Base-by-base conservation (phyloP, 2,329 filamentous ascomycete species). In the Dactylellina parvicollis region DNA sequence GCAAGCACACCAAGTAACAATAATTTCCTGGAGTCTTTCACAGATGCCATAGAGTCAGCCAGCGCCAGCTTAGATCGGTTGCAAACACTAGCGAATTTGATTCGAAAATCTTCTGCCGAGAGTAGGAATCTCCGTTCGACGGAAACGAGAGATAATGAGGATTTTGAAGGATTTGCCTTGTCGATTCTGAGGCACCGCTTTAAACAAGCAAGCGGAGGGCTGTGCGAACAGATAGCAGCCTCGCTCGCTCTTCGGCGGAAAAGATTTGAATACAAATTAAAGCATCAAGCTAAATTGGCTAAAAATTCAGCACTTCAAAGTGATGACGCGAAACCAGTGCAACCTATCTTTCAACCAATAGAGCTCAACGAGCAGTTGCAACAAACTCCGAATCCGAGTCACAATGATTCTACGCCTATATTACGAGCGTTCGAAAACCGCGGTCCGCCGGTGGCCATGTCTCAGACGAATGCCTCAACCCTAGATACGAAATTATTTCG, bases 381-480 rank as follows among this genome's bases (percentile, higher is more conserved):
- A 49, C 30, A 32, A 32, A 12, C 5, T 5, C n/a, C n/a, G n/a
- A n/a, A n/a, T n/a, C n/a, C n/a, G n/a, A n/a, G n/a, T n/a, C n/a
- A n/a, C n/a, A n/a, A n/a, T n/a, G n/a, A n/a, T n/a, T n/a, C n/a
- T n/a, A n/a, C n/a, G n/a, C n/a, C n/a, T n/a, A 34, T 14, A 7
- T 10, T 49, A 4, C 38, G 40, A 14, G 7, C 1, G 7, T 9
- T 10, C 4, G 44, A 49, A 22, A 14, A 34, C 30, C 16, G 9
- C n/a, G 22, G n/a, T 50, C 16, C 28, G 40, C 42, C 20, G 9
- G 20, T 14, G 12, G 18, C 32, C 8, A 12, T n/a, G 14, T 61
- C 57, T 14, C 26, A 61, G 40, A 61, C 57, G 10, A 61, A 61
- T 16, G 59, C 59, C 1, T 62, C 59, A 4, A 54, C 59, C 16